phyloP scores from a whole-genome alignment of 31 red algal genomes.

The Porphyra umbilicalis region DNA sequence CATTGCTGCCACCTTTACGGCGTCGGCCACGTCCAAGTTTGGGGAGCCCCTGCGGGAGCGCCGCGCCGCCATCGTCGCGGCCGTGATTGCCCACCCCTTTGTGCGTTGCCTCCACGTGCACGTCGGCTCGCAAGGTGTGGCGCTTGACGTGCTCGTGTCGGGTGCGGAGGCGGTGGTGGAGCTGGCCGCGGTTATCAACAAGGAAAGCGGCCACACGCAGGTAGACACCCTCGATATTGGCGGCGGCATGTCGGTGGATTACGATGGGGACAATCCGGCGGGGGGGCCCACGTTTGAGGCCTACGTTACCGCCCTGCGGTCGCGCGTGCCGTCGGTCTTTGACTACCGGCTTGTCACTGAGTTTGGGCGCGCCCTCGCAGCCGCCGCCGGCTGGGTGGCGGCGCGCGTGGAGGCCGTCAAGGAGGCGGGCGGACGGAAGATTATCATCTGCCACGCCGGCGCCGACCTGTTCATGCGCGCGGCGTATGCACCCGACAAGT shows the following conservation, averaged over 20 bases:
- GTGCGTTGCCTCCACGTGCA: constrained; percentile 55
- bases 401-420: constrained; percentile 49
- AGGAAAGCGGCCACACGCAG: neutral
- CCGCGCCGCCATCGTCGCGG: constrained; percentile 25
- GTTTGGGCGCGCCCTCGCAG: constrained; percentile 53
- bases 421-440: constrained; percentile 39
- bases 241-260: constrained; percentile 60
- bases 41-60: constrained; percentile 44
- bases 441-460: constrained; percentile 61
- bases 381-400: constrained; percentile 40
- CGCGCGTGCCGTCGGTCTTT: constrained; percentile 17
- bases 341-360: constrained; percentile 51
- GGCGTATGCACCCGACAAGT: constrained; percentile 53
- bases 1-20: constrained; percentile 48
- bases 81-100: constrained; percentile 15
- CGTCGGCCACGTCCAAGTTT: constrained; percentile 58
- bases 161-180: constrained; percentile 19
- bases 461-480: constrained; percentile 67
- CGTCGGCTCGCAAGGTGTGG: constrained; percentile 64
- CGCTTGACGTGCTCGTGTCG: constrained; percentile 16
- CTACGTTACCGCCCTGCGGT: constrained; percentile 12
- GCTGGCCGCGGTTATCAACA: constrained; percentile 37
- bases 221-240: constrained; percentile 62
- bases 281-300: constrained; percentile 27
- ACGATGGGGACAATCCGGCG: constrained; percentile 22